Evolutionary conservation across 2,329 filamentous ascomycete species (phyloP), one percentile per base, ranked within the genome.

Genomic region (Nannizziopsis arthrosporioides): DNA sequence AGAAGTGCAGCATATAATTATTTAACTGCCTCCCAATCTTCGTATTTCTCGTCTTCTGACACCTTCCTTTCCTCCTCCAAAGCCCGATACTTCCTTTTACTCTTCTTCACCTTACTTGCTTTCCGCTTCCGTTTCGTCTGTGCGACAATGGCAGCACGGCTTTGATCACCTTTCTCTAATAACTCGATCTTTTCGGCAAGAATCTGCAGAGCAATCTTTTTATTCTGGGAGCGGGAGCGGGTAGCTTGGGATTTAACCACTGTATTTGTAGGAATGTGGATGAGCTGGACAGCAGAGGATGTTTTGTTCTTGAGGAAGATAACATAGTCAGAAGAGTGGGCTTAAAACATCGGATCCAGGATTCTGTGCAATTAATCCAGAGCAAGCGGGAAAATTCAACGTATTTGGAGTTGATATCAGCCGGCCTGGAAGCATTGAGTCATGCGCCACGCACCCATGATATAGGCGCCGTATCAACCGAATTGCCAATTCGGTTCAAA

Each of bases 221-320:
- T 79, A 64, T 98, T 98, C 67, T 94, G 85, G 49, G 77, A 77
- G 14, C 87, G 80, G 1, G 85, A 93, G 42, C 92, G 81, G 7
- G 92, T 96, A 15, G 83, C 87, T 68, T 98, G 92, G 48, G 80
- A 90, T 69, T 98, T 98, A 54, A 98, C 78, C 11, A 96, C 89
- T 46, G 95, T 80, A 52, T 90, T 90, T 0, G 89, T 94, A 5
- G 90, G 87, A 12, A 84, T 69, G 65, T 98, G 92, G 56, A 83
- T 92, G 32, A 98, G 74, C 64, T 98, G 92, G 2, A 95, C 90
- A 34, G 90, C 90, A 0, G 86, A 95, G 55, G 82, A 88, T 19
- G 92, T 98, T 78, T 98, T 98, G 69, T 98, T 98, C 83, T 72
- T 39, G 15, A 7, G 19, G 15, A 42, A 12, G 12, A 27, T 27